Evolutionary conservation across 2,329 filamentous ascomycete genomes (phyloP).

Genomic region (Neonectria punicea): DNA sequence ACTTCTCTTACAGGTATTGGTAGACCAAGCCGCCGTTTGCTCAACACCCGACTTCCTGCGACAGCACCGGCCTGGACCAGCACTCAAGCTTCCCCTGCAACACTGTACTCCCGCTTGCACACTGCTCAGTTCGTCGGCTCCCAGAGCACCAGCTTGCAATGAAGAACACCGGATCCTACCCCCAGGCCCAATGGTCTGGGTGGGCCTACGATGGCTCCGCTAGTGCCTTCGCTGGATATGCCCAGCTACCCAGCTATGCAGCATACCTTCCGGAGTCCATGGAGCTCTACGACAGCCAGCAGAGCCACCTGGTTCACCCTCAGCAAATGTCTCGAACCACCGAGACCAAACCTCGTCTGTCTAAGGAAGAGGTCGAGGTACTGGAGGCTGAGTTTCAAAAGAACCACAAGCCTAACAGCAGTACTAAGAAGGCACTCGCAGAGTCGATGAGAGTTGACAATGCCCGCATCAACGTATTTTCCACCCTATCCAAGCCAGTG

Average conservation of each 20-base stretch:
- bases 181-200: conserved; percentile 49
- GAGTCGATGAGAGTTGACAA: conserved; percentile 72
- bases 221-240: conserved; percentile 47
- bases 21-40: conserved; percentile 27
- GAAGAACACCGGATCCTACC: conserved; percentile 49
- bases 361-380: conserved; percentile 68
- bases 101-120: background rate
- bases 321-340: conserved; percentile 54
- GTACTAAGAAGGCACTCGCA: conserved; percentile 68
- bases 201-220: conserved; percentile 48
- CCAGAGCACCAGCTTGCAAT: conserved; percentile 29
- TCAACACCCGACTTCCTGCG: conserved; percentile 5
- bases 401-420: conserved; percentile 73
- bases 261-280: conserved; percentile 52
- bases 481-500: background rate
- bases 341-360: conserved; percentile 64
- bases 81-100: background rate
- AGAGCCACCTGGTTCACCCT: conserved; percentile 50
- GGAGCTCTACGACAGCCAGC: conserved; percentile 51
- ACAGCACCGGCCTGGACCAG: background rate
- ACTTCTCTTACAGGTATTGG: conserved; percentile 20
- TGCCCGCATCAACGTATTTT: conserved; percentile 69
- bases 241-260: conserved; percentile 48
- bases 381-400: conserved; percentile 71
- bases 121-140: conserved; percentile 14